Evolutionary conservation across 371 early-diverging fungal species (phyloP), one percentile per base, ranked within the genome.

Genomic region (Actinomortierella ambigua): DNA sequence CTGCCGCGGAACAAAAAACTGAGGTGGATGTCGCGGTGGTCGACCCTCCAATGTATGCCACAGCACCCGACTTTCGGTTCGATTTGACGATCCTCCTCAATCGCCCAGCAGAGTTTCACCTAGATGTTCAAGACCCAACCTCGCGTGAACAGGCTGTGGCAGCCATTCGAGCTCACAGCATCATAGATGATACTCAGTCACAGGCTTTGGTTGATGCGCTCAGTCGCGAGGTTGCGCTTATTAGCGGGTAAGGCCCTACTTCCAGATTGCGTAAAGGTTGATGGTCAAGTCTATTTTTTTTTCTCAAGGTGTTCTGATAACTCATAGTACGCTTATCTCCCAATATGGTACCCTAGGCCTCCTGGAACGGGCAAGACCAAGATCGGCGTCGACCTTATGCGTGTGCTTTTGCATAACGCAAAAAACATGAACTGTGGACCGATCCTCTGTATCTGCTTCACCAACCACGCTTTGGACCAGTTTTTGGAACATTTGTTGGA

Each of bases 391-490:
- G 77, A 78, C 44, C 50, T 82, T 40, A 78, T 81, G 58, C 61
- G 62, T 17, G 78, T 76, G 2, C 69, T 85, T 3, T 46, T 79
- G 6, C 56, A 53, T 39, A 81, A 81, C 69, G 59, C 52, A 14
- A 11, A 34, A 5, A 40, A 23, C 1, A 59, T 61, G 53, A 53
- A 64, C 13, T 40, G 59, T 18, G 65, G 75, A 0, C 86, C 86
- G 0, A 81, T 84, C 47, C 67, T 85, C 14, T 59, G 77, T 20
- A 79, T 85, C 22, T 79, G 79, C 29, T 82, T 76, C 54, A 84
- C 85, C 8, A 85, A 85, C 50, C 86, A 85, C 48, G 86, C 86
- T 0, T 60, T 86, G 40, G 86, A 85, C 43, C 82, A 83, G 59
- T 86, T 86, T 54, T 29, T 80, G 9, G 77, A 79, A 46, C 61